A percentile compares a stretch with the other conserved stretches of the same genome.
Conservation (phyloP, 2,329 filamentous ascomycete genomes). For the Ustilaginoidea virens region DNA sequence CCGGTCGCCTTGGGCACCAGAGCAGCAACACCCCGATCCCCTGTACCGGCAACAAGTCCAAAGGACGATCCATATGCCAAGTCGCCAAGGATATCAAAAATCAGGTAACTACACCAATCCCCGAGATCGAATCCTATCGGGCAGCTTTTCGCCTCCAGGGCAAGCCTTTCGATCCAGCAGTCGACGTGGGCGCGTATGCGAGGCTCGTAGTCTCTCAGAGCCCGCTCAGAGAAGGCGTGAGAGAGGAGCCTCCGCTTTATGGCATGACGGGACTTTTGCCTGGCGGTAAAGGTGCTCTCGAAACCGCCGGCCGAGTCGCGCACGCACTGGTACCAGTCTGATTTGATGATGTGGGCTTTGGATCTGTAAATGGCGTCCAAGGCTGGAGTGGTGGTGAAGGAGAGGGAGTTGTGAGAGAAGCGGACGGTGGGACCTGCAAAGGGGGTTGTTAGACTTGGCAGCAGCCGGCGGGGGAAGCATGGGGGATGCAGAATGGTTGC, state of each 20-base stretch:
- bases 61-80: slow-evolving; percentile 10
- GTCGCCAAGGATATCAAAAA: slow-evolving; percentile 10
- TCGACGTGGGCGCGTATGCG: slow-evolving; percentile 7
- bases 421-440: slow-evolving; percentile 8
- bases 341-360: slow-evolving; percentile 10
- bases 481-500: neutral
- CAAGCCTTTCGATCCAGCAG: slow-evolving; percentile 7
- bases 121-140: slow-evolving; percentile 7
- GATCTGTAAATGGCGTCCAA: slow-evolving; percentile 8
- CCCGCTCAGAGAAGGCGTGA: slow-evolving; percentile 2
- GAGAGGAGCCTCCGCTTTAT: slow-evolving; percentile 1
- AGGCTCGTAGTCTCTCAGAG: slow-evolving; percentile 2
- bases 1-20: slow-evolving; percentile 7
- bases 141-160: slow-evolving; percentile 6
- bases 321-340: slow-evolving; percentile 9
- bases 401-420: slow-evolving; percentile 7
- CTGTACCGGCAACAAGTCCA: slow-evolving; percentile 7
- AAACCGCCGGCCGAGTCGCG: slow-evolving; percentile 4
- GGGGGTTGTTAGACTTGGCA: neutral
- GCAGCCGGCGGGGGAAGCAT: neutral
- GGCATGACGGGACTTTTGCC: slow-evolving; percentile 7
- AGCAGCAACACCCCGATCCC: slow-evolving; percentile 7
- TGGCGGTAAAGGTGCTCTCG: slow-evolving; percentile 7
- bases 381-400: slow-evolving; percentile 9
- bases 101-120: slow-evolving; percentile 8